Conservation (phyloP, 2,329 filamentous ascomycete species). For the Acephala macrosclerotiorum region DNA sequence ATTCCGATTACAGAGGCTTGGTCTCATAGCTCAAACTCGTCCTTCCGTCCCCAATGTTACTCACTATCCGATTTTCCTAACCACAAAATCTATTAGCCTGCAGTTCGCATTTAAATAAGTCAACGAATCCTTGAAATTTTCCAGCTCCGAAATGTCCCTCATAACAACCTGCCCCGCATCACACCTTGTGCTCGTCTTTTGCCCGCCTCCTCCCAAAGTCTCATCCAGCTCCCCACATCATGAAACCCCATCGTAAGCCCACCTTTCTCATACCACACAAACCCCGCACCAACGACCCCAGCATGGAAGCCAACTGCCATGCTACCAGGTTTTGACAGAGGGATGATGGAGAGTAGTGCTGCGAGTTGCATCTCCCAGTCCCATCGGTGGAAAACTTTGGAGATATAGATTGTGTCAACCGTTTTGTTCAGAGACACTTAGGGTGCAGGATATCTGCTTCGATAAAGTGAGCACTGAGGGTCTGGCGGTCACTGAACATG, state of each 20-base stretch:
- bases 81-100: conserved; percentile 9
- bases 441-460: not conserved
- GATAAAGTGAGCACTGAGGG: not conserved
- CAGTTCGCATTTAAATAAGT: not conserved
- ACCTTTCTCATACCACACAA: not conserved
- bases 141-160: not conserved
- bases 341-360: not conserved
- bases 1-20: too few relatives aligned
- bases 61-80: not conserved
- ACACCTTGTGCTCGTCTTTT: conserved; percentile 1
- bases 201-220: not conserved
- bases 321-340: not conserved
- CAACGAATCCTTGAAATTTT: not conserved
- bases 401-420: conserved; percentile 4
- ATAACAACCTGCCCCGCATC: not conserved
- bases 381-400: not conserved
- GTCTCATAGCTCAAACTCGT: too few relatives aligned
- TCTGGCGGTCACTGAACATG: not conserved
- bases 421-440: not conserved
- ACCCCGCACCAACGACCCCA: not conserved
- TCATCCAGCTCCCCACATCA: conserved; percentile 1
- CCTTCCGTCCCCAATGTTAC: too few relatives aligned
- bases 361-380: conserved; percentile 2
- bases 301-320: not conserved
- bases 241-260: conserved; percentile 3